Evolutionary conservation across 441 rosid genomes (phyloP).

Genomic region (Arabidopsis hybrid): DNA sequence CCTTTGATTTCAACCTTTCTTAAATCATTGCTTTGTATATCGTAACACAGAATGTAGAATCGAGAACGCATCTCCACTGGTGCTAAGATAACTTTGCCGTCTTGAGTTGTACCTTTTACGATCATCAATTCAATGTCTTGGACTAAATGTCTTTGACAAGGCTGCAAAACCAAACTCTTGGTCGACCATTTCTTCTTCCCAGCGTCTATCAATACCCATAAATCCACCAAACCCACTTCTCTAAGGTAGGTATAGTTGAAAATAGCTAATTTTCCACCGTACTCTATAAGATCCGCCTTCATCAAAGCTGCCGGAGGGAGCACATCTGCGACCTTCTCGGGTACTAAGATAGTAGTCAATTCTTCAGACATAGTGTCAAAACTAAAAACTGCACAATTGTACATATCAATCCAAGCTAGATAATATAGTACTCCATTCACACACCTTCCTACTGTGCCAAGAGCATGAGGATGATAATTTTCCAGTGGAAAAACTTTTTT

Average conservation of each 20-base stretch:
- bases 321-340: neutral
- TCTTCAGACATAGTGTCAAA: neutral
- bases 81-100: slow-evolving; percentile 20
- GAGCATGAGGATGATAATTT: too few species aligned
- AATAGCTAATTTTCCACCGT: neutral
- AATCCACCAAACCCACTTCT: neutral
- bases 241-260: neutral
- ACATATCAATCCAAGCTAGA: neutral
- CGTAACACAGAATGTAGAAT: neutral
- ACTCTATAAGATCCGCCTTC: neutral
- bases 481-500: too few species aligned
- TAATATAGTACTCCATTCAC: too few species aligned
- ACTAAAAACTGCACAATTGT: neutral
- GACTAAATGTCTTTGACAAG: neutral
- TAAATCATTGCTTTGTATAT: neutral
- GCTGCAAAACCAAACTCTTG: neutral
- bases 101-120: slow-evolving; percentile 17
- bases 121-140: neutral
- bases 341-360: neutral
- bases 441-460: too few species aligned
- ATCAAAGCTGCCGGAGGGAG: neutral
- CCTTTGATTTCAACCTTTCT: neutral
- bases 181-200: neutral
- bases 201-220: neutral
- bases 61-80: neutral